Percentiles rank a stretch among this genome's conserved stretches.
These are phyloP conservation scores for Eremochloa ophiuroides DNA, from an alignment of 176 grass and related monocot genomes.

Conservation along the genomic window DNA sequence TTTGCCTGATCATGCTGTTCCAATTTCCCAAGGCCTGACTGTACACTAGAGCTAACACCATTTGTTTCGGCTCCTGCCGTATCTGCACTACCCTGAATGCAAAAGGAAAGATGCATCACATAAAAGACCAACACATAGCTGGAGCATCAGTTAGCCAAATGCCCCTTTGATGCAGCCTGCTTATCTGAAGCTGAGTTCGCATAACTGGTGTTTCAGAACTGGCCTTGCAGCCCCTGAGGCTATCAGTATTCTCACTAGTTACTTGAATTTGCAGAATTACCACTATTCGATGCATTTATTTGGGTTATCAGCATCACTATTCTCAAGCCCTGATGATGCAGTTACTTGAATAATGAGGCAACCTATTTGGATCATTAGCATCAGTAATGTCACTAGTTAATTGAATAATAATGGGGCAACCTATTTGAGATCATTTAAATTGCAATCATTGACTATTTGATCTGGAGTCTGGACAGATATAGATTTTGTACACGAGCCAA, in stretches of 20 bases:
- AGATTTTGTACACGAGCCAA: background rate
- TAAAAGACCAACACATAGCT: background rate
- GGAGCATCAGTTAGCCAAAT: background rate
- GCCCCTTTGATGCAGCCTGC: background rate
- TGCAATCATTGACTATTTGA: background rate
- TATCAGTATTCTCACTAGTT: background rate
- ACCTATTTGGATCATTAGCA: background rate
- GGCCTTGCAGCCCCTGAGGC: background rate
- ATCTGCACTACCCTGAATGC: conserved; percentile 27
- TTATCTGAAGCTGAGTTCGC: background rate
- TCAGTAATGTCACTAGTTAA: background rate
- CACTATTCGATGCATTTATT: background rate
- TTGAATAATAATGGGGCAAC: background rate
- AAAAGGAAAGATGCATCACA: conserved; percentile 17
- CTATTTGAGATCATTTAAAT: background rate
- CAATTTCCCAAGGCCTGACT: conserved; percentile 20
- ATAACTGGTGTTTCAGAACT: background rate
- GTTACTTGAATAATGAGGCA: background rate
- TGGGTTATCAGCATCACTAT: background rate
- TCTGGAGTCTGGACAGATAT: background rate
- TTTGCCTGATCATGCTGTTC: background rate
- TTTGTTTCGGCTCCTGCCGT: background rate
- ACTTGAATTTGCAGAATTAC: background rate
- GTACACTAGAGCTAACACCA: background rate
- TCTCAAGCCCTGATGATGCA: background rate